phyloP scores from a whole-genome alignment of 2,329 filamentous ascomycete genomes.

The Exophiala xenobiotica region DNA sequence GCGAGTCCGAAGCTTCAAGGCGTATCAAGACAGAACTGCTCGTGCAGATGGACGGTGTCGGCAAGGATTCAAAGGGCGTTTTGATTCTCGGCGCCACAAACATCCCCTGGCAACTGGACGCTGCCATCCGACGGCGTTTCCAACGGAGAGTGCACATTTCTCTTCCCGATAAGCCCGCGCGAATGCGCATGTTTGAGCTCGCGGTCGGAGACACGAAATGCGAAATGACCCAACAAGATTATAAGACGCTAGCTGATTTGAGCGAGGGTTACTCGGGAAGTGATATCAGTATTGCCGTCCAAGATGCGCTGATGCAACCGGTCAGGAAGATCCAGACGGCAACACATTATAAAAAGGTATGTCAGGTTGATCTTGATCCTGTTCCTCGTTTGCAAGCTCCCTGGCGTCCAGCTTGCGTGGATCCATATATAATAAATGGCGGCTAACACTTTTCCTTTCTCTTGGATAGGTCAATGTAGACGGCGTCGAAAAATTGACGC shows the following conservation, averaged over 20 bases:
- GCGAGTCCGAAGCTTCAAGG: slow-evolving; percentile 93
- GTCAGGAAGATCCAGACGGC: slow-evolving; percentile 95
- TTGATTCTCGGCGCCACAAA: slow-evolving; percentile 95
- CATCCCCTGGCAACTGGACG: slow-evolving; percentile 97
- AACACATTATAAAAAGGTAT: slow-evolving; percentile 93
- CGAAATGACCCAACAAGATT: slow-evolving; percentile 74
- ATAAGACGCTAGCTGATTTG: slow-evolving; percentile 71
- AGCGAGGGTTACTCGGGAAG: slow-evolving; percentile 94
- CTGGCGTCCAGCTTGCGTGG: too few species aligned
- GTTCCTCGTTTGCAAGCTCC: background rate
- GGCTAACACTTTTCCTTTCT: slow-evolving; percentile 12
- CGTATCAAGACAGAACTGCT: slow-evolving; percentile 98
- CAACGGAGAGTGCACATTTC: slow-evolving; percentile 95
- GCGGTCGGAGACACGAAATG: slow-evolving; percentile 92
- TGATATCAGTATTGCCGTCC: slow-evolving; percentile 93
- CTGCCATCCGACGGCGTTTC: slow-evolving; percentile 92
- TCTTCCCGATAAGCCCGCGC: slow-evolving; percentile 79
- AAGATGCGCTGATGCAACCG: slow-evolving; percentile 95
- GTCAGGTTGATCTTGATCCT: slow-evolving; percentile 12
- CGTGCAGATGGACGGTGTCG: slow-evolving; percentile 98
- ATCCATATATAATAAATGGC: too few species aligned
- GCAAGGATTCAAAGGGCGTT: slow-evolving; percentile 90
- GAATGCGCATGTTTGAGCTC: slow-evolving; percentile 94
- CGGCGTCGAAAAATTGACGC: slow-evolving; percentile 62
- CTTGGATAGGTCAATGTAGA: slow-evolving; percentile 67